Conservation (phyloP, 306 rosid species). For the Dalbergia oliveri region DNA sequence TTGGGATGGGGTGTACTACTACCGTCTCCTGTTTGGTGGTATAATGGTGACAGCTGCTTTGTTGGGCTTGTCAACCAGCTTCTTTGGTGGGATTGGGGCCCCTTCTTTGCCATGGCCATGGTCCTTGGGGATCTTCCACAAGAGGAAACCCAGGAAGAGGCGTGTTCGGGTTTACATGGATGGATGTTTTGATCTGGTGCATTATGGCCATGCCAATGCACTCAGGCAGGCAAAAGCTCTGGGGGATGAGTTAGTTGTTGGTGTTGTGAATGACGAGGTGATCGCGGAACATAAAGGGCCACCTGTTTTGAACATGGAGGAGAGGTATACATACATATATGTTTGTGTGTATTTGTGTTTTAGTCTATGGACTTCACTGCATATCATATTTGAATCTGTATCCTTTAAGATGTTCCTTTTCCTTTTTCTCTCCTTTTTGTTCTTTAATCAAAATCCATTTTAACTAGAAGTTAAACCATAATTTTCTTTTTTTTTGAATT, state of each 20-base stretch:
- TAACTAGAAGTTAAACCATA: no score
- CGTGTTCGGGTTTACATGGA: constrained; percentile 96
- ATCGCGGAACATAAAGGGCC: constrained; percentile 91
- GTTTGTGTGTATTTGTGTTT: not conserved
- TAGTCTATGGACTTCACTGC: not conserved
- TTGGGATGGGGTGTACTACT: constrained; percentile 88
- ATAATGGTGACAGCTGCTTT: constrained; percentile 98
- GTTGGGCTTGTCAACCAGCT: constrained; percentile 89
- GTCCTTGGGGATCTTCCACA: constrained; percentile 68
- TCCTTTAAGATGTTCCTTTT: not conserved
- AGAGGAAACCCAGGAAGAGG: constrained; percentile 73
- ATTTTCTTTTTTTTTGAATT: no score
- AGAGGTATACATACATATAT: constrained; percentile 61
- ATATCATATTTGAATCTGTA: constrained; percentile 15
- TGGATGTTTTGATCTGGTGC: constrained; percentile 99
- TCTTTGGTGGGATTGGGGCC: constrained; percentile 64
- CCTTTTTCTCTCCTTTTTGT: not conserved
- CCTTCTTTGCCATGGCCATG: constrained; percentile 47
- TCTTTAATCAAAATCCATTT: not conserved
- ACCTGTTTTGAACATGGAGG: constrained; percentile 89
- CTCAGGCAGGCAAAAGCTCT: constrained; percentile 96
- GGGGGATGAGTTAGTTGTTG: constrained; percentile 96
- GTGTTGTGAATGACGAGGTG: constrained; percentile 93
- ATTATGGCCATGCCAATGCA: constrained; percentile 98
- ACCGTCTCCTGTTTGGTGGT: constrained; percentile 91